Evolutionary conservation across 2,329 filamentous ascomycete genomes (phyloP), one percentile per base, ranked within the genome.

Genomic region (Colletotrichum cuscutae): DNA sequence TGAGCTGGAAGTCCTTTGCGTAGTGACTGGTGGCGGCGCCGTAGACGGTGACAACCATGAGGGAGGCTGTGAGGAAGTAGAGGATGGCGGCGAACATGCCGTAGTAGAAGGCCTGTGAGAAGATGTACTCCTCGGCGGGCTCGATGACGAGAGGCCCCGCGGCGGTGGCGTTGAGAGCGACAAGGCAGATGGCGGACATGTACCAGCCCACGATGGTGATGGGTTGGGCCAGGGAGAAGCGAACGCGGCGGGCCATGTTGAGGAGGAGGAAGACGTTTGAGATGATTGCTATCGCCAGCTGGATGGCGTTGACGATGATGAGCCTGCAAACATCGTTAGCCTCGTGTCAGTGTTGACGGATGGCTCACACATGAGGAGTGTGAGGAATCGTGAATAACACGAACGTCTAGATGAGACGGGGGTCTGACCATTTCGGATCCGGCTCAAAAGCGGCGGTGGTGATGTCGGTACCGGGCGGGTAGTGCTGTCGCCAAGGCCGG

Each of bases 31-130:
- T 77, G 19, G 90, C 89, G 59, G 95, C 95, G 9, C 95, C 95
- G 68, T 92, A 87, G 83, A 96, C 94, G 26, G 96, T 98, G 68
- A 94, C 82, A 75, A 93, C 89, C 81, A 98, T 91, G 49, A 97
- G 87, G 58, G 92, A 90, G 0, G 94, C 93, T 65, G 94, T 92
- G 19, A 96, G 79, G 68, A 96, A 93, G 82, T 98, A 98, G 24
- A 97, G 87, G 3, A 90, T 84, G 6, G 95, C 93, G 3, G 95
- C 92, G 77, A 94, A 94, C 22, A 97, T 88, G 30, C 91, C 95
- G 78, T 97, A 97, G 88, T 92, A 98, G 78, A 94, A 98, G 1
- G 94, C 94, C 80, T 97, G 93, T 0, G 94, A 95, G 86, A 89
- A 90, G 60, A 91, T 84, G 75, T 93, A 92, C 75, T 85, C 87